Evolutionary conservation across 2,329 filamentous ascomycete species (phyloP).

Genomic region (Teratosphaeria destructans): DNA sequence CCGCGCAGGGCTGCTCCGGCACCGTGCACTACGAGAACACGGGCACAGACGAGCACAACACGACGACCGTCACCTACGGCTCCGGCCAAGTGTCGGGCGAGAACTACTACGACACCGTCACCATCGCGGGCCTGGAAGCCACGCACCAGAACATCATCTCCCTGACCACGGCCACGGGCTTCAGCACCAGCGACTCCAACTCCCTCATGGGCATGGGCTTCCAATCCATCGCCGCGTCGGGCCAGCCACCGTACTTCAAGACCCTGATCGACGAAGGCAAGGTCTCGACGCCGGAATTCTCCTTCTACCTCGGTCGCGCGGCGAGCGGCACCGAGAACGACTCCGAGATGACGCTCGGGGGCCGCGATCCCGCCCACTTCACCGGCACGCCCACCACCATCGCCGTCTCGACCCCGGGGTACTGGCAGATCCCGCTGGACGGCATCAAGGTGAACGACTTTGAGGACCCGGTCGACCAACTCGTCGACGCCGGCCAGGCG

Average conservation of each 20-base stretch:
- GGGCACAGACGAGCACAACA: conserved; percentile 13
- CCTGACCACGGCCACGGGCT: conserved; percentile 16
- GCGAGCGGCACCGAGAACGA: conserved; percentile 10
- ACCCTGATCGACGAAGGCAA: conserved; percentile 15
- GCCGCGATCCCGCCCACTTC: conserved; percentile 13
- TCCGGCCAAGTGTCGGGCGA: conserved; percentile 14
- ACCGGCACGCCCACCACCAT: conserved; percentile 15
- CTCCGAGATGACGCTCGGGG: conserved; percentile 18
- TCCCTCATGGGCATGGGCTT: conserved; percentile 17
- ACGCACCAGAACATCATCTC: conserved; percentile 12
- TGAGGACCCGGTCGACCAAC: not conserved
- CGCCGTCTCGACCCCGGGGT: conserved; percentile 15
- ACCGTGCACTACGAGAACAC: conserved; percentile 12
- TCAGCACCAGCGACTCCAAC: conserved; percentile 13
- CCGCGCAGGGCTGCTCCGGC: conserved; percentile 12
- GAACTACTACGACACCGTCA: conserved; percentile 18
- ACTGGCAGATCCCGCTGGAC: conserved; percentile 21
- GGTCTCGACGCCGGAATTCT: conserved; percentile 17
- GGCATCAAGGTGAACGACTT: conserved; percentile 4
- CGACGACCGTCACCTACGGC: conserved; percentile 16
- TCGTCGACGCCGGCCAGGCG: conserved; percentile 8
- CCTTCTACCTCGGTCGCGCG: conserved; percentile 19
- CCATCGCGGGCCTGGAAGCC: conserved; percentile 14
- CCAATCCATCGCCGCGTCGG: conserved; percentile 10
- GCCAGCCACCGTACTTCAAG: conserved; percentile 16